phyloP scores from a whole-genome alignment of 2,329 filamentous ascomycete species.

The Epichloe gansuensis region DNA sequence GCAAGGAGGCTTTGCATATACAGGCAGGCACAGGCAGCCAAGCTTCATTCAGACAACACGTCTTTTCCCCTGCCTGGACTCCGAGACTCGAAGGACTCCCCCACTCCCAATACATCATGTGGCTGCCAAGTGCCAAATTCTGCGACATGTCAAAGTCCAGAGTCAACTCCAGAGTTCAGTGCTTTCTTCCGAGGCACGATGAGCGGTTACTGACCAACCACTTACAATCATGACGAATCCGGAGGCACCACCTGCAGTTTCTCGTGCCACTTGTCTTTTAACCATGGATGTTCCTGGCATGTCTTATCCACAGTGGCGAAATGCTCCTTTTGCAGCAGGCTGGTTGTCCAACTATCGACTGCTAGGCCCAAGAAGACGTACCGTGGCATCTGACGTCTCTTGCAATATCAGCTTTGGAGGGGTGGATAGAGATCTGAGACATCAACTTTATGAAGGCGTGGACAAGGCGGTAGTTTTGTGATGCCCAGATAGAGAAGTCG shows the following conservation, averaged over 20 bases:
- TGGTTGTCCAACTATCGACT: neutral
- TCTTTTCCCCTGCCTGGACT: neutral
- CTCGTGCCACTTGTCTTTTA: neutral
- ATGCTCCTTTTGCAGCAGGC: neutral
- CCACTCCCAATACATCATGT: neutral
- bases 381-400: neutral
- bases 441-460: too few species aligned
- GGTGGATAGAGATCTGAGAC: neutral
- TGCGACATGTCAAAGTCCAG: neutral
- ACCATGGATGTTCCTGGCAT: conserved; percentile 5
- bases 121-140: neutral
- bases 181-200: too few species aligned
- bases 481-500: too few species aligned
- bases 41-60: neutral
- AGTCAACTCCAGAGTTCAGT: neutral
- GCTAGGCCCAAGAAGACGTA: neutral
- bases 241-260: neutral
- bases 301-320: neutral
- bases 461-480: too few species aligned
- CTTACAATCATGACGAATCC: neutral
- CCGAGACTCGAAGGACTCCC: neutral
- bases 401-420: neutral
- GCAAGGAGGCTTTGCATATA: conserved; percentile 1
- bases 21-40: neutral
- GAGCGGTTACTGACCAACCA: too few species aligned